These are phyloP conservation scores for Cornus suecica DNA, from an alignment of 148 eudicot genomes.

Conservation along the genomic window DNA sequence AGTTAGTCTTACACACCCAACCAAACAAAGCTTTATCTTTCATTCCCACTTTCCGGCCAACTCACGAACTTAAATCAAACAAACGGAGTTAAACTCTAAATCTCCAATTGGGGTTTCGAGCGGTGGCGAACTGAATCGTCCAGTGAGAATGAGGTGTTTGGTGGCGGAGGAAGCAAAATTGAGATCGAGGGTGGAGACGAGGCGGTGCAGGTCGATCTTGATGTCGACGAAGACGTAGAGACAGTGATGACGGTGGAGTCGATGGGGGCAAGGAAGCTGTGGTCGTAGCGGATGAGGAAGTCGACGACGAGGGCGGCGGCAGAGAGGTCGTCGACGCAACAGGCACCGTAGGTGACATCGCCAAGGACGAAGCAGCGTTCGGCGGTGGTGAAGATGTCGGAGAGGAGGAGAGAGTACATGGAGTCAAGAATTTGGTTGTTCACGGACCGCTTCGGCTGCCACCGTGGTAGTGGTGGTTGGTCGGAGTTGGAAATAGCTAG, in stretches of 20 bases:
- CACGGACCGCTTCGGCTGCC: conserved; percentile 69
- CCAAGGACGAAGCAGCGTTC: conserved; percentile 57
- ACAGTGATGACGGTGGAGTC: conserved; percentile 67
- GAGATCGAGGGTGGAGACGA: conserved; percentile 38
- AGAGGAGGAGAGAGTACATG: conserved; percentile 72
- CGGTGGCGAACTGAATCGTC: conserved; percentile 75
- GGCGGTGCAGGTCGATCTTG: conserved; percentile 41
- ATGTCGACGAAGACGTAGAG: conserved; percentile 84
- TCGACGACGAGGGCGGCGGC: too few relatives aligned
- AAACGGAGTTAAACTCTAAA: conserved; percentile 82
- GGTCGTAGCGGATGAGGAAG: conserved; percentile 75
- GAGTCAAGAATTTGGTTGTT: conserved; percentile 68
- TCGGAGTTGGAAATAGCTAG: not conserved
- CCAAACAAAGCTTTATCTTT: too few relatives aligned
- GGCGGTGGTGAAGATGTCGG: conserved; percentile 72
- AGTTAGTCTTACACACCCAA: too few relatives aligned
- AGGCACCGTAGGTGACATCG: conserved; percentile 96
- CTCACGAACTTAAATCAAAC: too few relatives aligned
- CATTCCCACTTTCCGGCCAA: too few relatives aligned
- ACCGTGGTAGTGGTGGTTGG: conserved; percentile 15
- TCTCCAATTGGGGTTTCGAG: conserved; percentile 64
- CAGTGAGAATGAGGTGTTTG: conserved; percentile 50
- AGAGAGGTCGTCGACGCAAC: conserved; percentile 86
- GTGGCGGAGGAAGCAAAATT: conserved; percentile 21
- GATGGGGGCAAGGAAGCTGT: conserved; percentile 80